Evolutionary conservation across 345 rosid species (phyloP), one percentile per base, ranked within the genome.

Genomic region (Schrenkiella parvula): DNA sequence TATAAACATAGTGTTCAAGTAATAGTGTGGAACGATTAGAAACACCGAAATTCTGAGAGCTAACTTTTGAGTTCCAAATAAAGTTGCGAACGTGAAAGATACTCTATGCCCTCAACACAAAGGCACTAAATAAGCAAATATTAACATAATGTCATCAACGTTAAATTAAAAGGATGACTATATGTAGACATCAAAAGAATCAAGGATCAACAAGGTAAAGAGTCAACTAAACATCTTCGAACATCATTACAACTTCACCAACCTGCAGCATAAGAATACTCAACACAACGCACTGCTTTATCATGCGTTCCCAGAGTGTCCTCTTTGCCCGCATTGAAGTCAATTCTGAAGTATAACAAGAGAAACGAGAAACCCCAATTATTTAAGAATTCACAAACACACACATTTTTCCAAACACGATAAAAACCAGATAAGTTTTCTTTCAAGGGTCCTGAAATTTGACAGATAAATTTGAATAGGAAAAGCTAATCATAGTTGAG

Each of bases 191-290:
- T 43, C 34, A 44, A 39, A 38, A 18, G 42, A 41, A 32, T 12
- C 15, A 54, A 55, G n/a, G 41, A 13, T 41, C 15, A 35, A 48
- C 38, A 70, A 23, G 59, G 21, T 35, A 61, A 35, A 10, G 17
- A 22, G 14, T 50, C 19, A 23, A 51, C 6, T 28, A 61, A 73
- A 6, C 52, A 73, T 18, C 43, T 44, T 0, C 5, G 42, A 65
- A 57, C 18, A 46, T 11, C 21, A 37, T 23, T 1, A 56, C 13
- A 14, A 14, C 13, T 66, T 38, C n/a, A 79, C 88, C 37, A 63
- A 91, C 98, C 98, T 82, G 97, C 86, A 26, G 95, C 88, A 82
- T 93, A 93, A 59, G 98, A 91, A 69, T 93, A 91, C 81, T 93
- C 98, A 56, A 93, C 79, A 76, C 97, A 93, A 19, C 96, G 90